Evolutionary conservation across 257 asterid genomes (phyloP).

Genomic region (Verbena officinalis): DNA sequence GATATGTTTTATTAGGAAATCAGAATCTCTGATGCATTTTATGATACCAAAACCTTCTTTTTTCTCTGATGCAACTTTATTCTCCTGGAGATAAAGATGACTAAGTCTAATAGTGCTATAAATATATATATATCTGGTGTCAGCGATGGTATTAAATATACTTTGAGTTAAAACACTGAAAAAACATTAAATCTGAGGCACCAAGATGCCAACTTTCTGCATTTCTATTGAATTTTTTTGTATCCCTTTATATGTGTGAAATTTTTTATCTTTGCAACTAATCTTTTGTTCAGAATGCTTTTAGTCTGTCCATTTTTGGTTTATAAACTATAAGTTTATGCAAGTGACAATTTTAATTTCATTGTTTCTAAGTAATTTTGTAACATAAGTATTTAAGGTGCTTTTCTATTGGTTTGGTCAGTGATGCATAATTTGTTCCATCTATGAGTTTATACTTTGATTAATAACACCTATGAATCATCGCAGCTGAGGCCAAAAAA

Average conservation of each 20-base stretch:
- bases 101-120: conserved; percentile 33
- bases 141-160: conserved; percentile 31
- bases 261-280: no score
- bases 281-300: no score
- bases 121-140: not conserved
- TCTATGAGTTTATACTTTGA: conserved; percentile 31
- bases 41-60: not conserved
- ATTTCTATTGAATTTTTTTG: no score
- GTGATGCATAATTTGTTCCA: conserved; percentile 26
- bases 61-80: conserved; percentile 7
- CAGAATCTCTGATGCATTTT: conserved; percentile 63
- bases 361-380: not conserved
- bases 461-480: conserved; percentile 29
- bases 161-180: conserved; percentile 22
- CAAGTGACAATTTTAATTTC: conserved; percentile 33
- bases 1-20: conserved; percentile 44
- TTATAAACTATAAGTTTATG: not conserved
- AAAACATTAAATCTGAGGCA: conserved; percentile 3
- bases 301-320: no score
- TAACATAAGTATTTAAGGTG: not conserved
- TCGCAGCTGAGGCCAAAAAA: conserved; percentile 40
- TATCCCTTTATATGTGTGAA: no score
- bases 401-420: conserved; percentile 10
- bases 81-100: conserved; percentile 43
- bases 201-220: not conserved